Evolutionary conservation across 1,284 basidiomycete genomes (phyloP), one percentile per base, ranked within the genome.

Genomic region (Cutaneotrichosporon curvatum): DNA sequence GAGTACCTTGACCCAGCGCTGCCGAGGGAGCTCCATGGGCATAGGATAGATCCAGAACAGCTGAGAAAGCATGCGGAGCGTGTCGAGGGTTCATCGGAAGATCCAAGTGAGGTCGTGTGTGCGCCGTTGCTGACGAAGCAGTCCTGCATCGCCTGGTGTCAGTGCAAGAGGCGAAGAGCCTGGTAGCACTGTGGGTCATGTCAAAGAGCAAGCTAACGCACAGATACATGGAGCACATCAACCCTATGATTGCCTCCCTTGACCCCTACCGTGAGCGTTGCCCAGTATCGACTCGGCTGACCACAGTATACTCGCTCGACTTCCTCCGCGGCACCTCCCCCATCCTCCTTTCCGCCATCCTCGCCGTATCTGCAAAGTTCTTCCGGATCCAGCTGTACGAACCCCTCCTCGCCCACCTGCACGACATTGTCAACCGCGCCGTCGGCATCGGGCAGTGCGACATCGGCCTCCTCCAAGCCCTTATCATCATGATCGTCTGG

Each of bases 191-290:
- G 33, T 42, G 12, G 23, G 40, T 20, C 4, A 12, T 7, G 4
- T 3, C 4, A 16, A 6, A 19, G 1, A 15, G 5, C 2, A 33
- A n/a, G 20, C 40, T 42, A n/a, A 42, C 32, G n/a, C 3, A 6
- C 32, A 42, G 40, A 11, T 50, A 43, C 37, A 43, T 47, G 45
- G 35, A 40, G 33, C 50, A 56, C 20, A 22, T 56, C 15, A 50
- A 56, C 32, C 48, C 51, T 15, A 40, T 57, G 21, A 55, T 44
- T 14, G 55, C 45, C 14, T 39, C 47, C 6, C 40, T 56, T 14
- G 55, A 62, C 32, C 50, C 46, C 1, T 37, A 58, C 12, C 42
- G 59, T 60, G 37, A 42, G 51, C 45, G 4, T 16, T 14, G 14
- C 8, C 16, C 32, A 34, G 8, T 34, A 7, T 25, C 19, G 2